Percentiles rank a stretch among this genome's conserved stretches.
These are phyloP conservation scores for Volvox reticuliferus DNA, from an alignment of 139 green algal species.

Conservation along the genomic window DNA sequence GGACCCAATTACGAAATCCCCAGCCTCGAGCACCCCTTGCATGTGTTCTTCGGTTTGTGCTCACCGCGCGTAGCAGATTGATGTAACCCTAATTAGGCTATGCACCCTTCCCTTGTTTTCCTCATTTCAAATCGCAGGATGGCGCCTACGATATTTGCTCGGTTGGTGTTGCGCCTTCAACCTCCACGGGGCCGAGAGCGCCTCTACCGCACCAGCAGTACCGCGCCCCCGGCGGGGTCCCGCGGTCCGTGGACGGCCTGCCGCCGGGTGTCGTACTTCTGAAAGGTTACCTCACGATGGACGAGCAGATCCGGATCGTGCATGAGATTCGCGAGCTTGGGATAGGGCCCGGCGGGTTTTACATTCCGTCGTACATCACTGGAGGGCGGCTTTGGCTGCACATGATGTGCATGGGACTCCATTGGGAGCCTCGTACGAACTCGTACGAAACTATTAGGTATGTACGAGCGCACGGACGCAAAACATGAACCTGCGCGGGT, in stretches of 20 bases:
- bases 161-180: neutral
- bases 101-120: too few species aligned
- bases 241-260: conserved; percentile 19
- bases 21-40: too few species aligned
- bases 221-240: neutral
- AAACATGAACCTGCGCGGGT: too few species aligned
- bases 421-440: conserved; percentile 63
- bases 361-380: conserved; percentile 63
- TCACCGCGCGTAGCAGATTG: too few species aligned
- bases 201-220: neutral
- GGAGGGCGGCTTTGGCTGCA: conserved; percentile 62
- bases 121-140: neutral
- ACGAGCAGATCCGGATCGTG: conserved; percentile 67
- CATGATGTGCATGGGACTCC: conserved; percentile 78
- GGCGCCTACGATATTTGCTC: conserved; percentile 60
- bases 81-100: too few species aligned
- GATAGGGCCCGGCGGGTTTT: conserved; percentile 72
- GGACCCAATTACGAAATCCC: too few species aligned
- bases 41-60: too few species aligned
- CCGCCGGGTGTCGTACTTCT: conserved; percentile 68
- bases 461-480: neutral
- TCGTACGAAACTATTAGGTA: conserved; percentile 52
- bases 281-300: conserved; percentile 59
- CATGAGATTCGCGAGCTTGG: conserved; percentile 57
- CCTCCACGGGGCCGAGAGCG: neutral